Conservation (phyloP, 2,329 filamentous ascomycete genomes). For the Xylaria multiplex region DNA sequence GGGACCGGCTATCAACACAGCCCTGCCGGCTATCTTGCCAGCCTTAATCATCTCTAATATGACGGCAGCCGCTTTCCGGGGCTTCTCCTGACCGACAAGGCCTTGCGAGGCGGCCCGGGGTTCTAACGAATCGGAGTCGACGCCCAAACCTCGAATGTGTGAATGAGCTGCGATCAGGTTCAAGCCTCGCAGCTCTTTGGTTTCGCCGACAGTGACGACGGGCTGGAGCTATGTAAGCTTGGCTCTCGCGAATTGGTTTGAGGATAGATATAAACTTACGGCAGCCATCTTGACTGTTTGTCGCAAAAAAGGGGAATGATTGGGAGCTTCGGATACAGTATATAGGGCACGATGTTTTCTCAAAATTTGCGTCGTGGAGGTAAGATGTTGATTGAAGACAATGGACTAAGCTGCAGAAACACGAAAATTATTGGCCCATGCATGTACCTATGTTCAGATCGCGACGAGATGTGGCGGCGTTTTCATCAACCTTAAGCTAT, state of each 20-base stretch:
- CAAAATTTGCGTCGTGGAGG: background rate
- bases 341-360: background rate
- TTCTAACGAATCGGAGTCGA: constrained; percentile 90
- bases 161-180: constrained; percentile 99
- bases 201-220: constrained; percentile 86
- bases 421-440: constrained; percentile 36
- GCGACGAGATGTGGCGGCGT: constrained; percentile 36
- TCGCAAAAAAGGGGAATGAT: background rate
- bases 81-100: constrained; percentile 95
- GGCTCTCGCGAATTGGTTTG: constrained; percentile 5
- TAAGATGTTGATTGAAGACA: constrained; percentile 19
- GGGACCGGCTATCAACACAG: constrained; percentile 92
- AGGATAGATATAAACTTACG: constrained; percentile 52
- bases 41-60: constrained; percentile 99
- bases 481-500: background rate
- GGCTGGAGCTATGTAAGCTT: constrained; percentile 54
- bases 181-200: constrained; percentile 93
- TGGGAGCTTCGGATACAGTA: background rate
- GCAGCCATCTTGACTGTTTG: constrained; percentile 59
- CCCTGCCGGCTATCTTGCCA: constrained; percentile 95
- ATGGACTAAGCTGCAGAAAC: constrained; percentile 26
- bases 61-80: constrained; percentile 93
- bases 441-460: constrained; percentile 28
- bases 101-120: constrained; percentile 88
- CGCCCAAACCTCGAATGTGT: constrained; percentile 94